Conservation (phyloP, 768 basidiomycete species). For the Pseudohyphozyma bogoriensis region DNA sequence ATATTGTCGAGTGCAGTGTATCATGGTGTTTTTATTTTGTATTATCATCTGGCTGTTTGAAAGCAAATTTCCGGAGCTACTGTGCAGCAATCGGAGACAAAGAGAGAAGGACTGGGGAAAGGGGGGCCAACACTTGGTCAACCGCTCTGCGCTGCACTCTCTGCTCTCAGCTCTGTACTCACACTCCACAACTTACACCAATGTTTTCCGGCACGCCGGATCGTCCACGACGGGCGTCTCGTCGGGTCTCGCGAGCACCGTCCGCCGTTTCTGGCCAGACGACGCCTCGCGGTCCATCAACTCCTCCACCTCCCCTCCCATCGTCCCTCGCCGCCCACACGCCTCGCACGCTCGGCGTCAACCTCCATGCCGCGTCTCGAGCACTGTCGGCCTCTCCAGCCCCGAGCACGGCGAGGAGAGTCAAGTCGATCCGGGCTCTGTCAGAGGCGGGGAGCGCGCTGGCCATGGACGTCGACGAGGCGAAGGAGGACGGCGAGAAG, state of each 20-base stretch:
- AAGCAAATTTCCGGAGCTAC: no score
- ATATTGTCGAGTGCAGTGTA: no score
- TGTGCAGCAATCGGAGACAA: no score
- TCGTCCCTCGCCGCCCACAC: background rate
- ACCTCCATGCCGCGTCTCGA: background rate
- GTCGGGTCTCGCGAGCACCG: slow-evolving; percentile 2
- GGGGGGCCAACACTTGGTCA: no score
- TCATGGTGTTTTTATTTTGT: no score
- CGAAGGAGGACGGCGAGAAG: slow-evolving; percentile 1
- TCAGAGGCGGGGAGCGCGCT: slow-evolving; percentile 2
- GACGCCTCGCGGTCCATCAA: slow-evolving; percentile 5
- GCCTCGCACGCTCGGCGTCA: background rate
- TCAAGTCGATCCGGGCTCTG: background rate
- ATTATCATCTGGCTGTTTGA: no score
- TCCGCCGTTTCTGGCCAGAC: background rate
- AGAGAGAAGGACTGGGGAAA: no score
- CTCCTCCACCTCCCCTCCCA: background rate
- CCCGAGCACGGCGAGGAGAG: background rate
- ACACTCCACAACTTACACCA: no score
- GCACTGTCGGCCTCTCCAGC: slow-evolving; percentile 2
- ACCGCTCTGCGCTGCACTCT: no score
- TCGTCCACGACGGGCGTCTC: background rate
- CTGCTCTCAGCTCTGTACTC: no score
- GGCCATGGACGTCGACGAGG: slow-evolving; percentile 20
- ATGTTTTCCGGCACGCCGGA: background rate